A percentile compares a stretch with the other conserved stretches of the same genome.
Evolutionary conservation across 495 filamentous ascomycete genomes (phyloP).

Genomic region (Tuber melanosporum): DNA sequence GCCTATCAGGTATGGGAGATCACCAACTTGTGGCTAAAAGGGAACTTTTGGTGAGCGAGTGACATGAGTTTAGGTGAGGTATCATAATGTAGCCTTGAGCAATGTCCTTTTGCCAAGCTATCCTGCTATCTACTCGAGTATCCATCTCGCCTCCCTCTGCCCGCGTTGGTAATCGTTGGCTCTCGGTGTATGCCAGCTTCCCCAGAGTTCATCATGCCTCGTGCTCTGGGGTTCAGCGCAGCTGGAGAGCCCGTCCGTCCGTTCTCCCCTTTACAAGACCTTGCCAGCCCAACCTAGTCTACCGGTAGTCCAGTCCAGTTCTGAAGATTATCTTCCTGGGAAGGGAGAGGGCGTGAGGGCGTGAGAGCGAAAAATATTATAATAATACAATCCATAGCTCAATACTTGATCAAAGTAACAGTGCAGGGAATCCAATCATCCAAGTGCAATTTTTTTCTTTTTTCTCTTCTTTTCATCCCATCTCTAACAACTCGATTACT

Average conservation of each 20-base stretch:
- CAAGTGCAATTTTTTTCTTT: not conserved
- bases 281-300: not conserved
- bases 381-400: not conserved
- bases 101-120: not conserved
- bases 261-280: not conserved
- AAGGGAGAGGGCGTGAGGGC: not conserved
- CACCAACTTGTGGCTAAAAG: constrained; percentile 2
- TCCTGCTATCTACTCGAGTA: not conserved
- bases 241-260: not conserved
- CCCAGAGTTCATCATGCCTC: not conserved
- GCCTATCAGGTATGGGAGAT: not conserved
- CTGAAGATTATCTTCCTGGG: not conserved
- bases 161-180: not conserved
- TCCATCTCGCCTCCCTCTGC: not conserved
- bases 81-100: not conserved
- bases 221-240: not conserved
- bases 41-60: not conserved
- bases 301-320: not conserved
- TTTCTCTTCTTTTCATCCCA: constrained; percentile 1
- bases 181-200: not conserved
- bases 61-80: constrained; percentile 1
- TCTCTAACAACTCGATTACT: not conserved
- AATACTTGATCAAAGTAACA: not conserved
- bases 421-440: not conserved
- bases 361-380: not conserved